Evolutionary conservation across 1,284 basidiomycete genomes (phyloP).

Genomic region (Rhizopogon parksii): DNA sequence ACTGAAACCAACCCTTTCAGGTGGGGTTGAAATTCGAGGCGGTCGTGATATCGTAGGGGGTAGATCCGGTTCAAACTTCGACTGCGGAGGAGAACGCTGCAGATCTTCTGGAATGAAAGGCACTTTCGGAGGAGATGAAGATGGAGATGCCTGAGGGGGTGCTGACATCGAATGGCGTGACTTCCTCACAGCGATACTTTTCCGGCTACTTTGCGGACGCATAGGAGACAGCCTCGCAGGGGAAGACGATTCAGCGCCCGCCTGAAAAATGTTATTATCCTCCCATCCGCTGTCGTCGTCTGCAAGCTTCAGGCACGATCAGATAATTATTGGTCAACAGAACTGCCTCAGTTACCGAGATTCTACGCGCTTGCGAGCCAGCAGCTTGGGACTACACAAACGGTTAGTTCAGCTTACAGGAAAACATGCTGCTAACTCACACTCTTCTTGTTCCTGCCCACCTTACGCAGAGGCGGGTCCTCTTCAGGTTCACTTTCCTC

Average conservation of each 20-base stretch:
- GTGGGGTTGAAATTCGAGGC: constrained; percentile 13
- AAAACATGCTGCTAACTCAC: constrained; percentile 29
- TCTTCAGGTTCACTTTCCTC: constrained; percentile 79
- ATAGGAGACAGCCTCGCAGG: constrained; percentile 56
- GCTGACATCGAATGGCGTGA: constrained; percentile 66
- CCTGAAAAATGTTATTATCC: constrained; percentile 80
- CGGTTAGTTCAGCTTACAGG: background rate
- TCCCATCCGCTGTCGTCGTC: constrained; percentile 80
- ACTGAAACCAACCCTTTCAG: constrained; percentile 11
- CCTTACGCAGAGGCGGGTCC: constrained; percentile 50
- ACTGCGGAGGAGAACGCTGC: constrained; percentile 33
- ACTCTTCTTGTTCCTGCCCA: constrained; percentile 52
- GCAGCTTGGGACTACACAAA: constrained; percentile 39
- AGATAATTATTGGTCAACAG: background rate
- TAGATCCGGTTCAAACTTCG: constrained; percentile 53
- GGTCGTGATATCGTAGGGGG: constrained; percentile 31
- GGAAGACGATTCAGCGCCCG: constrained; percentile 72
- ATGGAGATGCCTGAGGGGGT: constrained; percentile 52
- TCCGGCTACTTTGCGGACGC: constrained; percentile 40
- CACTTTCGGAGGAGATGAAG: constrained; percentile 31
- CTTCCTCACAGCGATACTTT: constrained; percentile 41
- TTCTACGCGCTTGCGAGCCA: constrained; percentile 43
- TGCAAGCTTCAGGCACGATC: constrained; percentile 20
- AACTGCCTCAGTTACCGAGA: constrained; percentile 32
- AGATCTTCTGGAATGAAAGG: constrained; percentile 11